These are phyloP conservation scores for Colletotrichum sp. DNA, from an alignment of 2,329 filamentous ascomycete species.

Conservation along the genomic window DNA sequence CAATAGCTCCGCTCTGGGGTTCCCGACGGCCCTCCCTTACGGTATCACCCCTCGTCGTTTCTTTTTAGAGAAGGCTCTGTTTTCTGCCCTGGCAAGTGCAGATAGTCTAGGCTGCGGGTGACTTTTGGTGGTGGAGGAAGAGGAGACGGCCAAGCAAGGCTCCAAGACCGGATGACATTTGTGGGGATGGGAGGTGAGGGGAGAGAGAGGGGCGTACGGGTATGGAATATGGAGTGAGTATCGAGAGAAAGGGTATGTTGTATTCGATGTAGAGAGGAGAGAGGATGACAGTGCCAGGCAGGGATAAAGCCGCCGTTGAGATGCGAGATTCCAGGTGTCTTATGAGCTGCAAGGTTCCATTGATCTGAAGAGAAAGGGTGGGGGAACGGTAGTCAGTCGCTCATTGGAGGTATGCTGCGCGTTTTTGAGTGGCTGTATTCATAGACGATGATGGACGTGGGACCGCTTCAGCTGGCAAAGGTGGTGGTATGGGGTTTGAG, in stretches of 20 bases:
- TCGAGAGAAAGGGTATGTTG: background rate
- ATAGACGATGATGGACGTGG: constrained; percentile 5
- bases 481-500: background rate
- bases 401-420: constrained; percentile 3
- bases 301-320: constrained; percentile 22
- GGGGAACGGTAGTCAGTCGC: constrained; percentile 8
- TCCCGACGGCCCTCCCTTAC: constrained; percentile 23
- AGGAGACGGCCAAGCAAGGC: constrained; percentile 7
- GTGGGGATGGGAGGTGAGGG: constrained; percentile 16
- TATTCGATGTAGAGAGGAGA: background rate
- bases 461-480: constrained; percentile 8
- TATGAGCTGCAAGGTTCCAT: constrained; percentile 22
- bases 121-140: constrained; percentile 12
- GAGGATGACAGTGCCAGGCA: background rate
- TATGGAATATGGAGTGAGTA: background rate
- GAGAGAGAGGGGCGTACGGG: background rate
- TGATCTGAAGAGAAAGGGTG: constrained; percentile 22
- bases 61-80: constrained; percentile 20
- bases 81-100: constrained; percentile 13
- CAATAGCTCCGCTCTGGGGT: constrained; percentile 21
- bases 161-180: constrained; percentile 18
- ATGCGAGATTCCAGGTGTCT: constrained; percentile 24
- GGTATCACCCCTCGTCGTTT: constrained; percentile 22
- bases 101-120: constrained; percentile 6
- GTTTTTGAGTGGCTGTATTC: constrained; percentile 12